Conservation (phyloP, 2,329 filamentous ascomycete genomes). For the Claviceps monticola region DNA sequence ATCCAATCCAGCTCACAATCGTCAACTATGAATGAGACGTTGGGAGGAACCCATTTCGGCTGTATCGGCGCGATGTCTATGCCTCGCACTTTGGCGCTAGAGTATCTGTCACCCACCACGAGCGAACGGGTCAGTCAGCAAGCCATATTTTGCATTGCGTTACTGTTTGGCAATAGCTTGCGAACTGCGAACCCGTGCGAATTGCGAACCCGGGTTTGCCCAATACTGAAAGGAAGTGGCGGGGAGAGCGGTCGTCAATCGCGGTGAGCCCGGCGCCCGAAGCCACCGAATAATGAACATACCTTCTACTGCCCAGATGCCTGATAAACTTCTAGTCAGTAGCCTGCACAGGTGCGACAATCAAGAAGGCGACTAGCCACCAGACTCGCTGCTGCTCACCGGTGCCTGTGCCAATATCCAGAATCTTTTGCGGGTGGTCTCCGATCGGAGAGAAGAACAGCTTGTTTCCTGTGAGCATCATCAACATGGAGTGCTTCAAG, state of each 20-base stretch:
- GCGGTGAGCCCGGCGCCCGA: background rate
- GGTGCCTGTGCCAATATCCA: slow-evolving; percentile 26
- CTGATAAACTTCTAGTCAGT: background rate
- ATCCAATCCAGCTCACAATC: slow-evolving; percentile 21
- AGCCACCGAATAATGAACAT: background rate
- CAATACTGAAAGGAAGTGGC: background rate
- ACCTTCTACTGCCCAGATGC: slow-evolving; percentile 8
- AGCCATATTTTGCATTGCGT: background rate
- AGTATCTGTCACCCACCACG: slow-evolving; percentile 15
- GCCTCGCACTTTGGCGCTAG: slow-evolving; percentile 22
- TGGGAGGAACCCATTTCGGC: slow-evolving; percentile 25
- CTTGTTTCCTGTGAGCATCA: slow-evolving; percentile 19
- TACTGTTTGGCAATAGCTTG: no score
- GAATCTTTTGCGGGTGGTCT: slow-evolving; percentile 19
- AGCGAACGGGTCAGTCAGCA: background rate
- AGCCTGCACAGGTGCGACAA: background rate
- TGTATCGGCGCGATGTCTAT: slow-evolving; percentile 27
- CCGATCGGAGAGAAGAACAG: slow-evolving; percentile 28
- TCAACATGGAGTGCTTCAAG: slow-evolving; percentile 25
- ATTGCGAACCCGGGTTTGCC: no score
- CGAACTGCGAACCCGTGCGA: no score
- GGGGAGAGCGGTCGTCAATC: background rate
- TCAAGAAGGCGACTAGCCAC: background rate
- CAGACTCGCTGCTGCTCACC: slow-evolving; percentile 3
- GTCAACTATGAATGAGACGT: slow-evolving; percentile 25